Base-by-base conservation (phyloP, 2,329 filamentous ascomycete genomes). In the Alternaria postmessia region DNA sequence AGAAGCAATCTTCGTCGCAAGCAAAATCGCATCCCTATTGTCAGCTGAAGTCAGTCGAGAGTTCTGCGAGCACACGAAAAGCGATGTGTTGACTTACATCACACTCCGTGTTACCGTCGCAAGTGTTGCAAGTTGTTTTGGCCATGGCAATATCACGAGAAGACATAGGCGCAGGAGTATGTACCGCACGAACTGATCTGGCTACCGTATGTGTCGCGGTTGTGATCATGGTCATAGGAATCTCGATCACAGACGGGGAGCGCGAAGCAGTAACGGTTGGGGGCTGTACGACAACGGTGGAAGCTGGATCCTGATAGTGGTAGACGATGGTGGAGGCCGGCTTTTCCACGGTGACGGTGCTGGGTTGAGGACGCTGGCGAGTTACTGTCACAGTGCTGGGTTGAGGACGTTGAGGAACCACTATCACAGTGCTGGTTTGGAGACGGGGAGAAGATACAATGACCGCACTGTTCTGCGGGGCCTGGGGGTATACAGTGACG, bases 181-280 rank as follows among this genome's bases (percentile, higher is more conserved):
- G 36, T 26, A 20, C 24, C 12, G 49, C 34, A 30, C 49, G 49
- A 51, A 41, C 36, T 41, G 46, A 49, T 1, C 32, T 49, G 32
- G 20, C 46, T 49, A 49, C 46, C 14, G 46, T 49, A 18, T 49
- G 46, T 22, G 46, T 49, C 20, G 46, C 46, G 20, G 46, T 49
- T 36, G 46, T 24, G 46, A 49, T 36, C 14, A 49, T 24, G 30
- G 46, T 49, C 30, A 49, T 22, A n/a, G 46, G 46, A 18, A 49
- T 38, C 32, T 36, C 46, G 14, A 49, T 22, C 20, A 36, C 46
- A 20, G 32, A 36, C 11, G 46, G 46, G 9, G 46, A 49, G 32
- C 46, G 30, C 46, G 46, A 26, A 36, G 32, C 46, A n/a, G 46
- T 49, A 49, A 49, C 46, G 24, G 46, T 49, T 18, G 46, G 46